Conservation (phyloP, 306 rosid species). For the Rosa lucieae region DNA sequence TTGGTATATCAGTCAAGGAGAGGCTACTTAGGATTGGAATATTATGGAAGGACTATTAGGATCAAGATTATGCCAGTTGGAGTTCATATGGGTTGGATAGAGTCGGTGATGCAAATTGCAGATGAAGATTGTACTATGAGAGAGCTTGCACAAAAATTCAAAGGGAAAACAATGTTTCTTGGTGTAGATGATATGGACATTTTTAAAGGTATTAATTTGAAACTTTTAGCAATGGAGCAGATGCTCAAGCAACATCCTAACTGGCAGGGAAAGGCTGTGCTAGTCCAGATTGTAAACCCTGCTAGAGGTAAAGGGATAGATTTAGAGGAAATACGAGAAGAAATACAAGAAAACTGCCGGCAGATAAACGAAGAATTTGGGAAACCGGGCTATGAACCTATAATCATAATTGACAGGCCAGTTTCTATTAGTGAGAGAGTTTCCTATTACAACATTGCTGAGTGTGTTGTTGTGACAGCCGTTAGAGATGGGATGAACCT, state of each 20-base stretch:
- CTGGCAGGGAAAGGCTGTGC: conserved; percentile 74
- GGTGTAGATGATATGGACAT: conserved; percentile 81
- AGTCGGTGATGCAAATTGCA: conserved; percentile 61
- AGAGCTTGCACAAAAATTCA: conserved; percentile 55
- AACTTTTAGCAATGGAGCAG: conserved; percentile 82
- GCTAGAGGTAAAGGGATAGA: conserved; percentile 72
- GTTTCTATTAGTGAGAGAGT: conserved; percentile 62
- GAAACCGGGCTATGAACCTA: conserved; percentile 63
- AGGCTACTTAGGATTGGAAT: conserved; percentile 85
- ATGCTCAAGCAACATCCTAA: conserved; percentile 67
- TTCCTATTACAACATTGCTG: conserved; percentile 74
- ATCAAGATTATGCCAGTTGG: conserved; percentile 90
- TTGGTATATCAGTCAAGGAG: conserved; percentile 78
- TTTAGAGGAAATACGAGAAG: conserved; percentile 49
- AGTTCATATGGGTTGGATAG: conserved; percentile 75
- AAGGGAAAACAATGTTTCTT: conserved; percentile 67
- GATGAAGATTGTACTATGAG: conserved; percentile 50
- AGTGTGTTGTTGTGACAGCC: conserved; percentile 81
- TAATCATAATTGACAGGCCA: conserved; percentile 52
- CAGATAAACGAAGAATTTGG: conserved; percentile 63
- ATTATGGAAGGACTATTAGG: conserved; percentile 78
- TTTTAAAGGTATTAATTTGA: conserved; percentile 75
- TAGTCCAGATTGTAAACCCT: conserved; percentile 78
- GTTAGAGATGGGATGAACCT: conserved; percentile 91
- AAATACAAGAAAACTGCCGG: conserved; percentile 57